phyloP scores from a whole-genome alignment of 352 stramenopile species.

The Globisporangium barbulae region DNA sequence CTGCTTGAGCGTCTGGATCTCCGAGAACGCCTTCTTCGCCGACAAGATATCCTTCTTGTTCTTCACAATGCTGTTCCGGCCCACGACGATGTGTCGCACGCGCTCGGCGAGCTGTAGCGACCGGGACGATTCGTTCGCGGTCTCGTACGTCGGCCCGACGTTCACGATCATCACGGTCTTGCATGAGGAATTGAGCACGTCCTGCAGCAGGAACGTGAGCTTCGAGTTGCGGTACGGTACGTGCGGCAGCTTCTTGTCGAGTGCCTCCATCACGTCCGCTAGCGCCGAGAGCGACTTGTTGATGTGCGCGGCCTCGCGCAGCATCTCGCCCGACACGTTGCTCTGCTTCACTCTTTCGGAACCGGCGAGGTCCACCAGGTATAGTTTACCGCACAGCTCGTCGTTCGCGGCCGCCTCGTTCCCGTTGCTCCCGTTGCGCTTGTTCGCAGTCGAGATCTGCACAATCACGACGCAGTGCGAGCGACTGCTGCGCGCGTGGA shows the following conservation, averaged over 20 bases:
- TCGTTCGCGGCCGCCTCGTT: slow-evolving; percentile 28
- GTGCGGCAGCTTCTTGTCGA: slow-evolving; percentile 90
- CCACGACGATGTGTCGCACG: slow-evolving; percentile 76
- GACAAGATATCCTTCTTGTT: slow-evolving; percentile 87
- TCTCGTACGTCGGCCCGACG: slow-evolving; percentile 80
- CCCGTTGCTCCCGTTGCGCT: slow-evolving; percentile 21
- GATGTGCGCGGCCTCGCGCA: slow-evolving; percentile 77
- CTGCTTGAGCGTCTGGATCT: slow-evolving; percentile 92
- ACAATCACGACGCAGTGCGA: slow-evolving; percentile 93
- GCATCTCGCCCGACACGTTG: slow-evolving; percentile 81
- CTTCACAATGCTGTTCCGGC: slow-evolving; percentile 76
- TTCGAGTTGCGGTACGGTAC: slow-evolving; percentile 98
- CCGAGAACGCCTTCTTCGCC: slow-evolving; percentile 92
- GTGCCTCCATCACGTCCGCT: slow-evolving; percentile 90
- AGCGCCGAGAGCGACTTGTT: slow-evolving; percentile 91
- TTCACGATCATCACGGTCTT: slow-evolving; percentile 96
- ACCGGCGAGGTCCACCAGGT: slow-evolving; percentile 92
- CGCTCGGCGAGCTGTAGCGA: slow-evolving; percentile 87
- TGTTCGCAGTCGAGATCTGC: slow-evolving; percentile 69
- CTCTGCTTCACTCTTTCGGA: slow-evolving; percentile 92
- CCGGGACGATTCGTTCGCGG: slow-evolving; percentile 81
- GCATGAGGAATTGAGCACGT: slow-evolving; percentile 86
- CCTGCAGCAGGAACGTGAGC: slow-evolving; percentile 96
- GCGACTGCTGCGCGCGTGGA: slow-evolving; percentile 89
- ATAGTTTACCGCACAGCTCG: slow-evolving; percentile 84